Base-by-base conservation (phyloP, 768 basidiomycete species). In the Hortiboletus campestris region DNA sequence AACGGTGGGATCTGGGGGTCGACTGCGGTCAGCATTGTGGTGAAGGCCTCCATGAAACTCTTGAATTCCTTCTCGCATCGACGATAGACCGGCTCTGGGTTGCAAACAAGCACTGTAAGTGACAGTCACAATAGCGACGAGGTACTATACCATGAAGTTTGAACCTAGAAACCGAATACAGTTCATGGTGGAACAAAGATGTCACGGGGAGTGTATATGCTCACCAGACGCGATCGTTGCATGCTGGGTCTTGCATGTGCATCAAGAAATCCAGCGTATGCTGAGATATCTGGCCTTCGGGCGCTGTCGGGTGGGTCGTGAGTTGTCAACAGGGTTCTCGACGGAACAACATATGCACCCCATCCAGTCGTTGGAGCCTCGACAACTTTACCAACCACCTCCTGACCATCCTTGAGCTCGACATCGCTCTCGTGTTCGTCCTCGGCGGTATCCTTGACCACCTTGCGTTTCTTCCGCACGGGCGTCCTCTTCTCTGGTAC, bases 51-150 rank as follows among this genome's bases (percentile, higher is more conserved):
- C 19, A 95, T 74, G 63, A 96, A 98, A 36, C 78, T 82, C 66
- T 88, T 89, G 88, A 91, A 98, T 71, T 98, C 92, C 62, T 85
- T 82, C 69, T 96, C 94, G 1, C 91, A 91, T 20, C 80, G 80
- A 20, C 63, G 69, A 49, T 72, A 56, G 12, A 59, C 62, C 48
- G 53, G 66, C 32, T 72, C 71, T 72, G 51, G 35, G 12, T 43
- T 19, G 9, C 9, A 44, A 41, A 28, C 49, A 40, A 53, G 19
- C 13, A 25, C 2, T 6, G 5, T 67, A 4, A 57, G 40, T 17
- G 16, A 42, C 31, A 1, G 11, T 38, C 4, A 25, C 14, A 17
- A 12, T 9, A 29, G 22, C 7, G 29, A 11, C 4, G 28, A 19
- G 14, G 17, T 48, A 47, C 60, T 59, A 50, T 60, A 88, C 89